A percentile compares a stretch with the other conserved stretches of the same genome.
Evolutionary conservation across 257 asterid species (phyloP).

Genomic region (Craterostigma plantagineum): DNA sequence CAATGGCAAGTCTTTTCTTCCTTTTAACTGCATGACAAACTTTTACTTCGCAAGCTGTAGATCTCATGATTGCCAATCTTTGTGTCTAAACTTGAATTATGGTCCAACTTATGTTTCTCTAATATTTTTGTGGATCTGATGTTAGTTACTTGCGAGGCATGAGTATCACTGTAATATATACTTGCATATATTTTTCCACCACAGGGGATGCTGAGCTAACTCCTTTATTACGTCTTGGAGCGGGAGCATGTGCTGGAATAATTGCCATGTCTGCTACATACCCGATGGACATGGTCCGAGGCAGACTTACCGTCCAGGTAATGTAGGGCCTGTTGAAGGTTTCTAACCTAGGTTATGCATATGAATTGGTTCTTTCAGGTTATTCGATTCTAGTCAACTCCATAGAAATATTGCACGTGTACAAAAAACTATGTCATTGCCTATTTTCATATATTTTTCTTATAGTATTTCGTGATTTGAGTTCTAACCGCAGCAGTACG

Average conservation of each 20-base stretch:
- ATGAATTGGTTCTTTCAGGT: too few species aligned
- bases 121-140: background rate
- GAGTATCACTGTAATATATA: constrained; percentile 5
- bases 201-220: constrained; percentile 78
- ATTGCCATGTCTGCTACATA: constrained; percentile 99
- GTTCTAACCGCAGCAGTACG: too few species aligned
- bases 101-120: too few species aligned
- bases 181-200: constrained; percentile 8
- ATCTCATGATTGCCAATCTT: too few species aligned
- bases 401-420: too few species aligned
- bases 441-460: too few species aligned
- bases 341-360: too few species aligned
- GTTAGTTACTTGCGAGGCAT: constrained; percentile 3
- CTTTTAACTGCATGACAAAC: background rate
- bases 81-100: too few species aligned
- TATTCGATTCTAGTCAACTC: too few species aligned
- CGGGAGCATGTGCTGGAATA: constrained; percentile 99
- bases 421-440: too few species aligned
- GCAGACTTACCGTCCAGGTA: constrained; percentile 95
- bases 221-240: constrained; percentile 84
- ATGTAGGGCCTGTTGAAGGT: constrained; percentile 1
- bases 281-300: constrained; percentile 99
- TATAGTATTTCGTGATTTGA: too few species aligned
- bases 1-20: constrained; percentile 38
- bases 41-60: background rate